Percentiles rank a stretch among this genome's conserved stretches.
Evolutionary conservation across 345 rosid genomes (phyloP).

Genomic region (Pistacia vera): DNA sequence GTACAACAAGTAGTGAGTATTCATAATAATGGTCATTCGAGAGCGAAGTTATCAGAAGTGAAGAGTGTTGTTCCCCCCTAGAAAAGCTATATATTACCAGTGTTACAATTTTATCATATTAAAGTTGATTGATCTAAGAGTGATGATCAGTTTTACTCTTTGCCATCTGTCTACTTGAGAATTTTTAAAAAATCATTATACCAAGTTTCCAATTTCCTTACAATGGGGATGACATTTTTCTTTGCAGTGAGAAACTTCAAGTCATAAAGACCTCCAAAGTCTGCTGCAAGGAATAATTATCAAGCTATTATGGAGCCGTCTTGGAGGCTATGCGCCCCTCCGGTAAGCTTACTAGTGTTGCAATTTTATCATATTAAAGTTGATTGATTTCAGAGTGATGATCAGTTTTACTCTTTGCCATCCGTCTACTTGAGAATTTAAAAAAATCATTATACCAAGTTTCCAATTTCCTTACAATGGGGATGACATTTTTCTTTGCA

Average conservation of each 20-base stretch:
- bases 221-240: too few species aligned
- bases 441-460: background rate
- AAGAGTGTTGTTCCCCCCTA: background rate
- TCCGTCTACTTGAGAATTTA: background rate
- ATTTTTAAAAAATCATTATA: too few species aligned
- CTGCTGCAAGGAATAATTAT: too few species aligned
- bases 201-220: too few species aligned
- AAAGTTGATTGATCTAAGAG: too few species aligned
- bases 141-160: too few species aligned
- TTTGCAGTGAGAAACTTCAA: too few species aligned
- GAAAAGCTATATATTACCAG: background rate
- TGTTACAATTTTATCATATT: too few species aligned
- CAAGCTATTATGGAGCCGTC: too few species aligned
- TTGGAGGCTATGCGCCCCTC: too few species aligned
- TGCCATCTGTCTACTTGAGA: too few species aligned
- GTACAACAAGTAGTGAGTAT: background rate
- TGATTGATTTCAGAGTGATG: background rate
- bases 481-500: slow-evolving; percentile 26
- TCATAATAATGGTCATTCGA: background rate
- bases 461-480: background rate
- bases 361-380: background rate
- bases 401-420: slow-evolving; percentile 5
- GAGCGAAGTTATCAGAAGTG: background rate
- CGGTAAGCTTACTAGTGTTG: background rate
- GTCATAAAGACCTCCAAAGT: too few species aligned